Evolutionary conservation across 805 yeast genomes (phyloP).

Genomic region (Wickerhamomyces ciferrii): DNA sequence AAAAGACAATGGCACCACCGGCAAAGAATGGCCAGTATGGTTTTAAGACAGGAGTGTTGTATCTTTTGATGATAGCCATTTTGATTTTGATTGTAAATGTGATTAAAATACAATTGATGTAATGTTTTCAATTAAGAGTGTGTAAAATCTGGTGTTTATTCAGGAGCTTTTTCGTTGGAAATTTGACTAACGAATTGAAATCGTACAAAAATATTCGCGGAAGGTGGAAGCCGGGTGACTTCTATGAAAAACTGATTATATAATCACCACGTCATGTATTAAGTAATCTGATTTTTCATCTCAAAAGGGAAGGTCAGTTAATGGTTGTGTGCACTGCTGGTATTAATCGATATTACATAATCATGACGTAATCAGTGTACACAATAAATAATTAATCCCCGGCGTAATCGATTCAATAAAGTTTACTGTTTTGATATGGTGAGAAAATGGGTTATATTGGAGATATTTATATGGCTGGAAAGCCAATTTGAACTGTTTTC

Average conservation of each 20-base stretch:
- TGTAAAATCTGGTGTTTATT: background rate
- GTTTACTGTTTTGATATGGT: too few species aligned
- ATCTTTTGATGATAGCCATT: constrained; percentile 33
- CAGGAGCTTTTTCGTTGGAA: background rate
- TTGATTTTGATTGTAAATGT: background rate
- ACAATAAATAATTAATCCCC: too few species aligned
- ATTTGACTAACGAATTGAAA: background rate
- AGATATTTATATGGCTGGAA: too few species aligned
- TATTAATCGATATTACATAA: too few species aligned
- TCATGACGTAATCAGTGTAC: too few species aligned
- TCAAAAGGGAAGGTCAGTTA: too few species aligned
- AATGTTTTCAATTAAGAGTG: background rate
- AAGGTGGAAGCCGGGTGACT: background rate
- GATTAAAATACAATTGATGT: background rate
- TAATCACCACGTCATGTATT: too few species aligned
- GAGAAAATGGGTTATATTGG: too few species aligned
- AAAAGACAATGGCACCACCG: constrained; percentile 76
- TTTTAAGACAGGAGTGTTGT: constrained; percentile 44
- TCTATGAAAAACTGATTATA: background rate
- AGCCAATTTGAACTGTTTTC: too few species aligned
- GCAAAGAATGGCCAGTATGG: constrained; percentile 86
- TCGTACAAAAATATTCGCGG: background rate
- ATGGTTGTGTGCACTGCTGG: too few species aligned
- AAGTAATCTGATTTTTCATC: too few species aligned
- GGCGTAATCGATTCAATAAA: too few species aligned